Conservation (phyloP, 495 filamentous ascomycete genomes). For the Penicillium salamii region DNA sequence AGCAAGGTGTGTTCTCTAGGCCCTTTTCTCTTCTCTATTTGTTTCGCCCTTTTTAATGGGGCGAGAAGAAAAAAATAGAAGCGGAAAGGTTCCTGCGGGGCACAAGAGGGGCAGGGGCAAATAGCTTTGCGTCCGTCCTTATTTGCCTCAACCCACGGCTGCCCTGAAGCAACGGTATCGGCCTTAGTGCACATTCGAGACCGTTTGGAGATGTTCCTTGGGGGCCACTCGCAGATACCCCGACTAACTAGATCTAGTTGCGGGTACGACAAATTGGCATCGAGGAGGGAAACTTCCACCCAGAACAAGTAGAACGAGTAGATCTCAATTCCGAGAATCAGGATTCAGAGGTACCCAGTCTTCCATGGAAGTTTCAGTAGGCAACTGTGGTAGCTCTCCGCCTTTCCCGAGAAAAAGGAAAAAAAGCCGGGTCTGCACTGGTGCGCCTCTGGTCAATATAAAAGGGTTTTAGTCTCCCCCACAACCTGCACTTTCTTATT, state of each 20-base stretch:
- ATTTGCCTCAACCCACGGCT: constrained; percentile 11
- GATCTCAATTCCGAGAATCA: neutral
- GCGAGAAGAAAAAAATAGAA: constrained; percentile 18
- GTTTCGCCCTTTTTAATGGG: neutral
- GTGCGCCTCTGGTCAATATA: constrained; percentile 11
- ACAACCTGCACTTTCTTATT: constrained; percentile 7
- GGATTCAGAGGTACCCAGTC: neutral
- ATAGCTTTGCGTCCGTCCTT: constrained; percentile 6
- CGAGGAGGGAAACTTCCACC: no score
- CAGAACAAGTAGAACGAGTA: neutral
- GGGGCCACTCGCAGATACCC: no score
- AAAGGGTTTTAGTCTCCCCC: constrained; percentile 7
- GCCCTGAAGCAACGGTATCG: neutral
- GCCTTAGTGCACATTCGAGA: no score
- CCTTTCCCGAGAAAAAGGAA: constrained; percentile 1
- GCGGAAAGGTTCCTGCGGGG: constrained; percentile 21
- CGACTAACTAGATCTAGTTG: no score
- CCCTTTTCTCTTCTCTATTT: neutral
- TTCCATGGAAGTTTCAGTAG: neutral
- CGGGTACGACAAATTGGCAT: no score
- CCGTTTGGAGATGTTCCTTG: no score
- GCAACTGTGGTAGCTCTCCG: constrained; percentile 1
- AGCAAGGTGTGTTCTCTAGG: constrained; percentile 1
- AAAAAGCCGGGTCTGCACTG: neutral
- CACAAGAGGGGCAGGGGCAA: constrained; percentile 8